Evolutionary conservation across 2,329 filamentous ascomycete genomes (phyloP).

Genomic region (Sarocladium kiliense): DNA sequence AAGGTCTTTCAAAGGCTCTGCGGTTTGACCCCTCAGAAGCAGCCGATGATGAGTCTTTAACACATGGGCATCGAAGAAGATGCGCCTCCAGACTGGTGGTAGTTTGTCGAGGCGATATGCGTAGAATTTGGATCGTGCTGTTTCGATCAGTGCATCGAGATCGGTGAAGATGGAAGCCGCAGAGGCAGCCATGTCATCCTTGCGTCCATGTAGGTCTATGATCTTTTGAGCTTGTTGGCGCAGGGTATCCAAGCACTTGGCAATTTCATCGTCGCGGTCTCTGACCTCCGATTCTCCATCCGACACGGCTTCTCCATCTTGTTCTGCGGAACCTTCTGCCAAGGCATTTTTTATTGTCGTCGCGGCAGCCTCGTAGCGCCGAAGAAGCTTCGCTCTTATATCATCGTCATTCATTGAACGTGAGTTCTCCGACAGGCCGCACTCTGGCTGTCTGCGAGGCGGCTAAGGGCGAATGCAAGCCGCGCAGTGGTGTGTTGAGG

Average conservation of each 20-base stretch:
- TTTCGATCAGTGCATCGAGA: conserved; percentile 23
- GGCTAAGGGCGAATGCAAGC: no score
- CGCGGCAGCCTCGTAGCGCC: neutral
- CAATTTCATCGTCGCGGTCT: no score
- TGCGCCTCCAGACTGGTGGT: conserved; percentile 60
- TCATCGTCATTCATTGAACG: neutral
- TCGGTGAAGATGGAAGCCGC: neutral
- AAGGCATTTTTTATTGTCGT: neutral
- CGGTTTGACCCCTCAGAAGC: conserved; percentile 13
- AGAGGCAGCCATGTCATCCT: neutral
- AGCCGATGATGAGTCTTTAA: conserved; percentile 47
- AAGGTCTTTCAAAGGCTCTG: conserved; percentile 12
- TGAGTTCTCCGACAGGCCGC: no score
- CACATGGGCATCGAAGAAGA: conserved; percentile 68
- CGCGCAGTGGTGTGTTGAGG: no score
- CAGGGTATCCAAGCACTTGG: neutral
- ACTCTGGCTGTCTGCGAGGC: no score
- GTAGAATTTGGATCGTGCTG: conserved; percentile 53
- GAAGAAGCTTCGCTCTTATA: neutral
- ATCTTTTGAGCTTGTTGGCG: neutral
- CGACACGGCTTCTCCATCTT: no score
- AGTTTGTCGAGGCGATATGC: conserved; percentile 63
- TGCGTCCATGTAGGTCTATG: neutral
- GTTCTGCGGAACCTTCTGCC: no score
- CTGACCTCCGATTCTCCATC: neutral